phyloP scores from a whole-genome alignment of 2,329 filamentous ascomycete genomes.

The Meredithiella fracta region DNA sequence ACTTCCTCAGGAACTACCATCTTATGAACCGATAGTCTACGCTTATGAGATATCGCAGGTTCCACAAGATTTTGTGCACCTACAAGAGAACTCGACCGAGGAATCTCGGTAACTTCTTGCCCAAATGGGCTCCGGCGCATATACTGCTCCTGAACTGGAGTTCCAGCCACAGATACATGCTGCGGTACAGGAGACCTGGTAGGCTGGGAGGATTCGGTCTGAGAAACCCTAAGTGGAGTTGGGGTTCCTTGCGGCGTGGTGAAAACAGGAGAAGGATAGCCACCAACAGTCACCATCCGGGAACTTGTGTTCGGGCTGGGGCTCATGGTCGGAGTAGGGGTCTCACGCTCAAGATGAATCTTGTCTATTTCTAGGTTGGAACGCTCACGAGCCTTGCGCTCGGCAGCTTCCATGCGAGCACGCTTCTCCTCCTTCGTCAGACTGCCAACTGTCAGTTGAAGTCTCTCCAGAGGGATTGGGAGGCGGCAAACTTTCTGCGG shows the following conservation, averaged over 20 bases:
- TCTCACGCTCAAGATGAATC: constrained; percentile 8
- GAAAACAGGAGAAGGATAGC: constrained; percentile 4
- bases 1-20: constrained; percentile 7
- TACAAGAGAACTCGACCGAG: neutral
- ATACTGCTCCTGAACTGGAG: constrained; percentile 5
- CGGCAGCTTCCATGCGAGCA: constrained; percentile 67
- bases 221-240: neutral
- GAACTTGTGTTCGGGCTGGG: constrained; percentile 1
- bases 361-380: constrained; percentile 25
- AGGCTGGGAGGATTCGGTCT: neutral
- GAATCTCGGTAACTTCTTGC: constrained; percentile 1
- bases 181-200: neutral
- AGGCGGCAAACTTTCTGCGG: constrained; percentile 44
- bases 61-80: constrained; percentile 6
- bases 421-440: constrained; percentile 95
- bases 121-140: constrained; percentile 4
- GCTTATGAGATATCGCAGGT: constrained; percentile 7
- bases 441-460: constrained; percentile 78
- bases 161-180: neutral
- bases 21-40: constrained; percentile 8
- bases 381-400: constrained; percentile 52
- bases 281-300: constrained; percentile 4
- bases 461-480: constrained; percentile 78
- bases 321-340: constrained; percentile 12
- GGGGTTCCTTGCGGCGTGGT: constrained; percentile 9